phyloP scores from a whole-genome alignment of 1,284 basidiomycete species.

The Cutaneotrichosporon sp. region DNA sequence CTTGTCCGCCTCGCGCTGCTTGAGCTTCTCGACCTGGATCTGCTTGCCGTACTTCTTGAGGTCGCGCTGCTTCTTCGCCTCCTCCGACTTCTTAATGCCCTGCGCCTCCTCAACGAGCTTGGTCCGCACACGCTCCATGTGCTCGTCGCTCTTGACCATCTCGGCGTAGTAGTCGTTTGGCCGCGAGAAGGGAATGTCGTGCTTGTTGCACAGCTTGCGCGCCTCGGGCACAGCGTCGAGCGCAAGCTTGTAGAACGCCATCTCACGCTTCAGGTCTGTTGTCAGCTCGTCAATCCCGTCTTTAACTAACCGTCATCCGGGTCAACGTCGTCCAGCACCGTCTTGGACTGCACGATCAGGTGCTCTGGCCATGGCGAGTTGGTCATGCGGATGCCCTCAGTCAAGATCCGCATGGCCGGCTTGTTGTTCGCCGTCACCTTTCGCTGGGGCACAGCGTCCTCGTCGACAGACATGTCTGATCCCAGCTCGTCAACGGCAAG shows the following conservation, averaged over 20 bases:
- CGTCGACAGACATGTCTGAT: conserved; percentile 58
- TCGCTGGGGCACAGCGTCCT: conserved; percentile 69
- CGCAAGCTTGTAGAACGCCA: conserved; percentile 96
- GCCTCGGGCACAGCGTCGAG: conserved; percentile 74
- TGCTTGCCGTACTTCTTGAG: conserved; percentile 98
- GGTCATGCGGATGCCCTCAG: conserved; percentile 70
- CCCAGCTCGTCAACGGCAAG: conserved; percentile 67
- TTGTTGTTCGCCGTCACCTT: conserved; percentile 78
- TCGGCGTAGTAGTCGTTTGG: conserved; percentile 95
- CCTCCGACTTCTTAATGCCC: conserved; percentile 83
- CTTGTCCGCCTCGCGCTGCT: conserved; percentile 67
- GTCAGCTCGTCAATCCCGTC: neutral
- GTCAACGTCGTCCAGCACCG: conserved; percentile 64
- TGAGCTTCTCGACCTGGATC: conserved; percentile 79
- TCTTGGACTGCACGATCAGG: conserved; percentile 66
- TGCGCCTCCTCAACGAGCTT: conserved; percentile 82
- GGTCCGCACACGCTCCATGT: conserved; percentile 96
- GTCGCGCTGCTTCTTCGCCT: conserved; percentile 85
- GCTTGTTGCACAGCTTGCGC: conserved; percentile 64
- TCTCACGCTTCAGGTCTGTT: conserved; percentile 79
- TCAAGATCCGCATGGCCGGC: conserved; percentile 75
- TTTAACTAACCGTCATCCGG: conserved; percentile 51
- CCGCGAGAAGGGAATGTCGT: conserved; percentile 77
- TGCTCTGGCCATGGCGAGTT: conserved; percentile 81
- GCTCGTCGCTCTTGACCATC: conserved; percentile 96